Conservation (phyloP, 768 basidiomycete species). For the Leucocoprinus birnbaumii region DNA sequence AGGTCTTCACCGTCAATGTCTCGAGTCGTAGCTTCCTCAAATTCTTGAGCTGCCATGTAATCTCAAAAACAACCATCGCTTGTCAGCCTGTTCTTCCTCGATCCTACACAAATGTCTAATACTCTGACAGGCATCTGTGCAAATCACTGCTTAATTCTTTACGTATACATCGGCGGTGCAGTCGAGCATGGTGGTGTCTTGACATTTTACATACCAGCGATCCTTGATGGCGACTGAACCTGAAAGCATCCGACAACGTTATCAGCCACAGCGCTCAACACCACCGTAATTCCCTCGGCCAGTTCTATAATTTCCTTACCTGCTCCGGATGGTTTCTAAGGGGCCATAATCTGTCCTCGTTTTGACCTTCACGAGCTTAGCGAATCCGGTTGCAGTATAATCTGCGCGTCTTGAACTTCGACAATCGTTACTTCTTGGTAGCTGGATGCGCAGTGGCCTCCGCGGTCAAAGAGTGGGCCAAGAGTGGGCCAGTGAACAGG, state of each 20-base stretch:
- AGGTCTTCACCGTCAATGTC: conserved; percentile 63
- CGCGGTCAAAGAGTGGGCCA: too few relatives aligned
- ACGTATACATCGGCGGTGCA: conserved; percentile 84
- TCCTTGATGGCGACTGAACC: conserved; percentile 50
- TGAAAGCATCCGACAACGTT: neutral
- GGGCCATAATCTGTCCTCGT: too few relatives aligned
- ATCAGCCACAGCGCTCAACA: neutral
- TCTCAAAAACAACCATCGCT: conserved; percentile 83
- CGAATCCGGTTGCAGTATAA: too few relatives aligned
- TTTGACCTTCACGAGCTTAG: too few relatives aligned
- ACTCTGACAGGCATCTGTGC: conserved; percentile 66
- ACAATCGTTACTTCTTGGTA: too few relatives aligned
- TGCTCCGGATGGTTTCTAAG: too few relatives aligned
- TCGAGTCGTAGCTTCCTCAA: conserved; percentile 76
- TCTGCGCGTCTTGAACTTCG: too few relatives aligned
- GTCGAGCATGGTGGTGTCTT: conserved; percentile 80
- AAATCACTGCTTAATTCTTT: conserved; percentile 81
- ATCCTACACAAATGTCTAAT: neutral
- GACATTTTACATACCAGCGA: conserved; percentile 85
- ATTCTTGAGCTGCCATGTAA: conserved; percentile 76
- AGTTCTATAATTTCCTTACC: too few relatives aligned
- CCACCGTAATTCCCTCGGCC: too few relatives aligned
- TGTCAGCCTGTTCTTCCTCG: conserved; percentile 43
- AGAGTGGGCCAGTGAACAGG: too few relatives aligned
- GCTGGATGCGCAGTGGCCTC: too few relatives aligned